Evolutionary conservation across 2,329 filamentous ascomycete species (phyloP).

Genomic region (Hypoxylon sp.): DNA sequence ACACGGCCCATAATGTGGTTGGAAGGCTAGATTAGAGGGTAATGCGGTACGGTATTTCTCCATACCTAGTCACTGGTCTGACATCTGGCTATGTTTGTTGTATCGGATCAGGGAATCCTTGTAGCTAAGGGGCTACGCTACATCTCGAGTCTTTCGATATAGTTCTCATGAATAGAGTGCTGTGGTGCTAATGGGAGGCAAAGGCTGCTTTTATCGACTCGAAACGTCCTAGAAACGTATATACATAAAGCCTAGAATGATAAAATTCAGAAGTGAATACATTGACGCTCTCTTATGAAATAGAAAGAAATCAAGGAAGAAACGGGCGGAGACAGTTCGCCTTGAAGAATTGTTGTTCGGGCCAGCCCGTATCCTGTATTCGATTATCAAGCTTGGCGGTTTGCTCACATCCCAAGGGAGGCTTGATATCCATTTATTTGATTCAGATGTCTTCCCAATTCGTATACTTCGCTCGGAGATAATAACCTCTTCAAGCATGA

Average conservation of each 20-base stretch:
- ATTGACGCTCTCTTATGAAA: neutral
- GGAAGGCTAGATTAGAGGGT: neutral
- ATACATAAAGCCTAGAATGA: neutral
- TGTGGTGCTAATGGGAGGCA: neutral
- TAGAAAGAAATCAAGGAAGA: too few species aligned
- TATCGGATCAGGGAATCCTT: neutral
- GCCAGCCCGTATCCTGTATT: neutral
- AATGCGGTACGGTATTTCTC: neutral
- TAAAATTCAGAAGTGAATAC: neutral
- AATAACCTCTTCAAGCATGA: neutral
- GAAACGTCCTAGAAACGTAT: neutral
- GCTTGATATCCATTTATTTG: neutral
- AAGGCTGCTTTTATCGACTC: neutral
- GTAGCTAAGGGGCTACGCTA: neutral
- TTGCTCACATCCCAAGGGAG: neutral
- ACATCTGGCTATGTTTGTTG: neutral
- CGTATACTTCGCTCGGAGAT: slow-evolving; percentile 6
- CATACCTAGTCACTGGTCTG: neutral
- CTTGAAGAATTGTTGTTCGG: neutral
- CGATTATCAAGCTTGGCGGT: neutral
- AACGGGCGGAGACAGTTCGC: neutral
- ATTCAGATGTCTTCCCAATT: neutral
- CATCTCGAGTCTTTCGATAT: neutral
- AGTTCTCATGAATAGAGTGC: neutral
- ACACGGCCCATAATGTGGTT: neutral